Conservation (phyloP, 2,329 filamentous ascomycete genomes). For the Lachnellula arida region DNA sequence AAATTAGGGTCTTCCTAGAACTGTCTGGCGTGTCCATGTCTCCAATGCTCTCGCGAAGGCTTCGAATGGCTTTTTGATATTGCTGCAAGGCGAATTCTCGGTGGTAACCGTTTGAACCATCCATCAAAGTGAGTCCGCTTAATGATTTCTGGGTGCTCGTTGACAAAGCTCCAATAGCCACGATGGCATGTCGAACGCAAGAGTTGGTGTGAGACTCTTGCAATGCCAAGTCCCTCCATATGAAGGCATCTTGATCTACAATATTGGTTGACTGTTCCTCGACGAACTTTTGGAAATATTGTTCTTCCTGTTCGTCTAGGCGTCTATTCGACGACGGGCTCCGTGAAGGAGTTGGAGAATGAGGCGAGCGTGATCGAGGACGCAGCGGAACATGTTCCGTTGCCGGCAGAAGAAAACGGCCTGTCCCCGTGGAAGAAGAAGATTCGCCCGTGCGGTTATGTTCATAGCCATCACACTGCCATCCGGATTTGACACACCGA, state of each 20-base stretch:
- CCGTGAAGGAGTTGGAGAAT: slow-evolving; percentile 2
- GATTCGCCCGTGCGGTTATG: background rate
- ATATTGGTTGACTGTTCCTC: slow-evolving; percentile 16
- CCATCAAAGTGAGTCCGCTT: slow-evolving; percentile 13
- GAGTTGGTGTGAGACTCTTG: slow-evolving; percentile 15
- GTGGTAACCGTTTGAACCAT: slow-evolving; percentile 17
- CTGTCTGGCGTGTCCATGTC: background rate
- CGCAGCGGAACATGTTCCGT: background rate
- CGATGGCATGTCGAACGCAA: slow-evolving; percentile 25
- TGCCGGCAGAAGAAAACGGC: background rate
- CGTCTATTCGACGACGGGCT: background rate
- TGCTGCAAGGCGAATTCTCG: slow-evolving; percentile 25
- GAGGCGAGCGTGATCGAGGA: slow-evolving; percentile 6
- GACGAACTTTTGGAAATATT: slow-evolving; percentile 24
- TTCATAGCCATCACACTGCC: slow-evolving; percentile 28
- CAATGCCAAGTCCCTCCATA: slow-evolving; percentile 32
- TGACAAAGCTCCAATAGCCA: slow-evolving; percentile 23
- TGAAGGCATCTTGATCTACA: slow-evolving; percentile 43
- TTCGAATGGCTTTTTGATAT: slow-evolving; percentile 25
- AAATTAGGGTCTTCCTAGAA: slow-evolving; percentile 15
- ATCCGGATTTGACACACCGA: slow-evolving; percentile 25
- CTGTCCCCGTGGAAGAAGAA: background rate
- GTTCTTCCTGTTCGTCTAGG: slow-evolving; percentile 16
- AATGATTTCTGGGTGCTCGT: slow-evolving; percentile 12
- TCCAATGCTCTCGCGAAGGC: slow-evolving; percentile 19